Base-by-base conservation (phyloP, 2,329 filamentous ascomycete genomes). In the Colletotrichum ledebouriae region DNA sequence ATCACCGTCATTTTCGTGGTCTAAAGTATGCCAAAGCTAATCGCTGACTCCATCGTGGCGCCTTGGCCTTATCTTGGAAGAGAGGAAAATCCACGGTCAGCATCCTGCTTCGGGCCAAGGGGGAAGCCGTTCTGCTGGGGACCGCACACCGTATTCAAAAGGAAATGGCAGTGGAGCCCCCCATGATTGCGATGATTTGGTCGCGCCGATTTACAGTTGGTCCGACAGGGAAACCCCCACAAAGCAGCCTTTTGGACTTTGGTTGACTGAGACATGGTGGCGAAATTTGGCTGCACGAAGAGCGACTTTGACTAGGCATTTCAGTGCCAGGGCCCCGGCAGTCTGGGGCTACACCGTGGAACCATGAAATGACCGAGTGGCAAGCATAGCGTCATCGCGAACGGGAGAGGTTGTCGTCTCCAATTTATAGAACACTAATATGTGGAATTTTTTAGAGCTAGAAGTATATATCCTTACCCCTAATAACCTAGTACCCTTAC, bases 181-280 rank as follows among this genome's bases (percentile, higher is more conserved):
- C 62, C 66, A 65, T 69, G 56, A 67, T 64, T 64, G 53, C 15
- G 34, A 25, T 56, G 55, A 69, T 66, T 69, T 50, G 65, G 61
- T 69, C 25, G 49, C 20, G 56, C 56, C 55, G 49, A 65, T 55
- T 60, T 22, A 46, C 61, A 56, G 49, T 25, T 53, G 22, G 39
- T 20, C 42, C 56, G 55, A 60, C 66, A 69, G 42, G 66, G 62
- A 57, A 50, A 22, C 25, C 25, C 55, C 50, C 33, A 52, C 7
- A 49, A 20, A 49, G 62, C 34, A 34, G 12, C 34, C n/a, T 44
- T 34, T 34, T 41, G 25, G 41, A 42, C 33, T 60, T 47, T n/a
- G 53, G 60, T 47, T 41, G 29, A 29, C 61, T 15, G 55, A 41
- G 42, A 60, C 34, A 25, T 59, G 55, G 39, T 41, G 7, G 20